Evolutionary conservation across 208 protist genomes (phyloP).

Genomic region (Leptomonas seymouri): DNA sequence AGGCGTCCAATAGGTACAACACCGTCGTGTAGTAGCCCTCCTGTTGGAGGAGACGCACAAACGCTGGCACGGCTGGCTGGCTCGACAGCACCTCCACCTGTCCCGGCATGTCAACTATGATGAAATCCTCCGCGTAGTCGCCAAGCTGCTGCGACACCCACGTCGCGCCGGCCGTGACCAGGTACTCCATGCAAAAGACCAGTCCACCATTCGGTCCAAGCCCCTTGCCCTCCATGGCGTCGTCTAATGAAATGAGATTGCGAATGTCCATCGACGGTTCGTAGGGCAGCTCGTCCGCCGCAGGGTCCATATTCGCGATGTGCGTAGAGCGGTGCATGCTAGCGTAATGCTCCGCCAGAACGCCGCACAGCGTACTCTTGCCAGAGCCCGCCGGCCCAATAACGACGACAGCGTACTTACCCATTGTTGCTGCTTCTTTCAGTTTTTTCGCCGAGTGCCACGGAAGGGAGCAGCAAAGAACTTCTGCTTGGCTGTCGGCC

Average conservation of each 20-base stretch:
- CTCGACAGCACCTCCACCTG: constrained; percentile 99
- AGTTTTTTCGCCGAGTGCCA: neutral
- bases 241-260: constrained; percentile 95
- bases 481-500: no score
- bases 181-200: constrained; percentile 99
- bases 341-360: constrained; percentile 87
- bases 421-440: constrained; percentile 45
- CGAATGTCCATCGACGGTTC: constrained; percentile 92
- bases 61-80: constrained; percentile 88
- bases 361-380: constrained; percentile 91
- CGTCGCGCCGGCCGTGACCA: constrained; percentile 91
- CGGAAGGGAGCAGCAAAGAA: no score
- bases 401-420: constrained; percentile 91
- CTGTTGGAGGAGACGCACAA: constrained; percentile 82
- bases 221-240: constrained; percentile 89
- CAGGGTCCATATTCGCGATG: constrained; percentile 99
- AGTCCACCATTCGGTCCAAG: constrained; percentile 99
- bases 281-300: constrained; percentile 95
- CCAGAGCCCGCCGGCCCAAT: constrained; percentile 93
- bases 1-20: constrained; percentile 87
- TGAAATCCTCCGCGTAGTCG: constrained; percentile 95
- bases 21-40: constrained; percentile 85
- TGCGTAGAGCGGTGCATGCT: constrained; percentile 85
- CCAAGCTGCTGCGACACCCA: constrained; percentile 96
- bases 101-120: constrained; percentile 99